Percentiles rank a stretch among this genome's conserved stretches.
These are phyloP conservation scores for Phialophora expanda DNA, from an alignment of 2,329 filamentous ascomycete genomes.

Conservation along the genomic window DNA sequence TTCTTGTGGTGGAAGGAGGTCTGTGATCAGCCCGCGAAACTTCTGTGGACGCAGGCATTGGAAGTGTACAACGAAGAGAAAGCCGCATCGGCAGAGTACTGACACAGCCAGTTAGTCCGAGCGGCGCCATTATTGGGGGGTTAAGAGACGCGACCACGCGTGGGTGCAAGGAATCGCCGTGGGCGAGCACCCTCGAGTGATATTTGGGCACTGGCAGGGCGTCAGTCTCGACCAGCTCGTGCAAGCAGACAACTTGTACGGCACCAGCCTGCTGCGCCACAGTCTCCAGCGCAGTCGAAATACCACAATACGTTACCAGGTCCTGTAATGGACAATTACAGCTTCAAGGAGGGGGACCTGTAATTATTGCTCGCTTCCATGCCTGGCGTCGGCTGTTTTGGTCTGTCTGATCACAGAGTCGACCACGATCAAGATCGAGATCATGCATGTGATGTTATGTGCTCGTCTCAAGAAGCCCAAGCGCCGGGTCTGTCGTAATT, in stretches of 20 bases:
- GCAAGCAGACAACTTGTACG: neutral
- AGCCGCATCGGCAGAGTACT: neutral
- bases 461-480: neutral
- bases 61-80: constrained; percentile 15
- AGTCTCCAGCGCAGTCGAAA: neutral
- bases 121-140: neutral
- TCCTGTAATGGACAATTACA: neutral
- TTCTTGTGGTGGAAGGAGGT: constrained; percentile 15
- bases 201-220: too few relatives aligned
- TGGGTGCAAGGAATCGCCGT: too few relatives aligned
- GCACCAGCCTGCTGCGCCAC: neutral
- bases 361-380: neutral
- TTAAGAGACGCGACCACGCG: neutral
- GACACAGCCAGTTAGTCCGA: neutral
- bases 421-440: neutral
- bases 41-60: constrained; percentile 13
- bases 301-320: neutral
- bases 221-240: neutral
- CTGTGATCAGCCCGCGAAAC: constrained; percentile 6
- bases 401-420: neutral
- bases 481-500: neutral
- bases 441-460: neutral
- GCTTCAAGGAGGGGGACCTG: neutral
- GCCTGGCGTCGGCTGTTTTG: neutral
- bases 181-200: too few relatives aligned